Evolutionary conservation across 129 eudicot genomes (phyloP).

Genomic region (Artemisia tridentata): DNA sequence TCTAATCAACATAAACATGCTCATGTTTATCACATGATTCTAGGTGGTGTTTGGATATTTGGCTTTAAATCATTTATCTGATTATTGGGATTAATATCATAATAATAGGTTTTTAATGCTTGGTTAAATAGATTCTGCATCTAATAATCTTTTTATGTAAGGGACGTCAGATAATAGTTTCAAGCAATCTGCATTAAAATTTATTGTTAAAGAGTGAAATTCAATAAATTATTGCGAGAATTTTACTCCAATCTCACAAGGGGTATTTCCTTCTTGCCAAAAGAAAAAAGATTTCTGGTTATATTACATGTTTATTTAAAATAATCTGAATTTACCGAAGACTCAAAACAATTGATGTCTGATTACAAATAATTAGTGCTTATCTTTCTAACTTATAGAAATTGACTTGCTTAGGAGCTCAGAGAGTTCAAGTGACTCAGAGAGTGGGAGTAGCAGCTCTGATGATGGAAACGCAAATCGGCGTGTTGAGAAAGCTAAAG

Average conservation of each 20-base stretch:
- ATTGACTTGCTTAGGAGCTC: conserved; percentile 34
- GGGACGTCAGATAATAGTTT: not conserved
- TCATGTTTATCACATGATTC: not conserved
- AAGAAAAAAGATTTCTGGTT: not conserved
- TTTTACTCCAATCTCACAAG: not conserved
- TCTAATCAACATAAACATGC: not conserved
- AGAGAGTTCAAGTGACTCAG: conserved; percentile 11
- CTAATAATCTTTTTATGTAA: not conserved
- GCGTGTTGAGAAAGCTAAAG: conserved; percentile 13
- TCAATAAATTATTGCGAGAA: not conserved
- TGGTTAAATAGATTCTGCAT: not conserved
- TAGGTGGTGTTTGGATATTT: not conserved
- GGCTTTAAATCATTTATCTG: not conserved
- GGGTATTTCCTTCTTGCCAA: not conserved
- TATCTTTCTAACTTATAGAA: conserved; percentile 6
- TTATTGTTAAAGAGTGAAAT: not conserved
- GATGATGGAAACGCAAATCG: conserved; percentile 51
- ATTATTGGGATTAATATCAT: not conserved
- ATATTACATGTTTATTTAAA: not conserved
- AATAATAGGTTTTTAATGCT: not conserved
- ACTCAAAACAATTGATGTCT: too few species aligned
- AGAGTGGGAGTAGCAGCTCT: conserved; percentile 59
- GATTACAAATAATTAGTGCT: not conserved
- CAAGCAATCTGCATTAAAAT: conserved; percentile 1
- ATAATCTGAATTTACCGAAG: too few species aligned